Conservation (phyloP, 2,329 filamentous ascomycete genomes). For the Clathrospora elynae region DNA sequence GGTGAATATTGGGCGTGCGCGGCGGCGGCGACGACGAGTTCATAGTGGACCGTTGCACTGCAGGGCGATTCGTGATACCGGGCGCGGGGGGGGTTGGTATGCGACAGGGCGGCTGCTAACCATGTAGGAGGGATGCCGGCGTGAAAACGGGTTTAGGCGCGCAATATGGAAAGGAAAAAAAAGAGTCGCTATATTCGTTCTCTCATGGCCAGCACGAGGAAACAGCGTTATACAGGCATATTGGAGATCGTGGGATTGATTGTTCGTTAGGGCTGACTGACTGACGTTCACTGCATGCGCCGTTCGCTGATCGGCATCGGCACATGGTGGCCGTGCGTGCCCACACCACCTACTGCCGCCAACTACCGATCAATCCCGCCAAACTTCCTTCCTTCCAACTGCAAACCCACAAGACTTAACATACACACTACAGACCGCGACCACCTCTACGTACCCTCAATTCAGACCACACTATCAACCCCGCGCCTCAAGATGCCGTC, state of each 20-base stretch:
- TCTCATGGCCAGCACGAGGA: constrained; percentile 35
- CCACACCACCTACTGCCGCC: constrained; percentile 7
- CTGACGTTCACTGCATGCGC: constrained; percentile 2
- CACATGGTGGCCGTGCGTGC: constrained; percentile 9
- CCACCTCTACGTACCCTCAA: background rate
- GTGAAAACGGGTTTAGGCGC: background rate
- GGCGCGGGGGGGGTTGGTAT: constrained; percentile 7
- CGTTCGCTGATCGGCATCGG: constrained; percentile 9
- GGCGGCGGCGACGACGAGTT: constrained; percentile 41
- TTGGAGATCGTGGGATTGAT: background rate
- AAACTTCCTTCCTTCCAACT: background rate
- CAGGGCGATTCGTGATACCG: constrained; percentile 3
- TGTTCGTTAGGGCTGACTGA: constrained; percentile 11
- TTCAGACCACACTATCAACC: background rate
- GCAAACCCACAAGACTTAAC: background rate
- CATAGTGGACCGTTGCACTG: constrained; percentile 29
- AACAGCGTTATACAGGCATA: constrained; percentile 5
- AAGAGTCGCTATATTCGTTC: constrained; percentile 2
- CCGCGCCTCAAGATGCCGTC: constrained; percentile 26
- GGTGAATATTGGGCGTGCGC: constrained; percentile 39
- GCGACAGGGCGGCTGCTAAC: constrained; percentile 12
- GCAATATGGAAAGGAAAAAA: background rate
- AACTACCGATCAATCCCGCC: too few species aligned
- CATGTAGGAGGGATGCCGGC: constrained; percentile 3
- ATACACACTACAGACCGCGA: background rate